These are phyloP conservation scores for Amylocystis lapponica DNA, from an alignment of 768 basidiomycete species.

Conservation along the genomic window DNA sequence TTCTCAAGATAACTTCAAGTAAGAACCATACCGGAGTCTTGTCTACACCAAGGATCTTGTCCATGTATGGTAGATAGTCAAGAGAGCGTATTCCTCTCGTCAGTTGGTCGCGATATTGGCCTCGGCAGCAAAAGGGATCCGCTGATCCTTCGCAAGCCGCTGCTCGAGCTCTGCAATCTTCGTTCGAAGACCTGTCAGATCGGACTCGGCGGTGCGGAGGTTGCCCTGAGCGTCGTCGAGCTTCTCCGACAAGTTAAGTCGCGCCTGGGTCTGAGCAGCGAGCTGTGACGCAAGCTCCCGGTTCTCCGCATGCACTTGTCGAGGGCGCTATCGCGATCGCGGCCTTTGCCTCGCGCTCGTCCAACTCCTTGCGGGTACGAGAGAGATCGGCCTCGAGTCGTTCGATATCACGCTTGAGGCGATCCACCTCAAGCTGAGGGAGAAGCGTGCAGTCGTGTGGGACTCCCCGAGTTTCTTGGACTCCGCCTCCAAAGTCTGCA, in stretches of 20 bases:
- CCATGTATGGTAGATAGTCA: conserved; percentile 93
- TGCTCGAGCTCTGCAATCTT: conserved; percentile 73
- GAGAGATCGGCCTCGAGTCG: conserved; percentile 74
- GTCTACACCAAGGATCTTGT: conserved; percentile 87
- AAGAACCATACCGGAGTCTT: conserved; percentile 78
- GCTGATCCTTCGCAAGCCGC: conserved; percentile 76
- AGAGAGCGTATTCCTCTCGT: conserved; percentile 86
- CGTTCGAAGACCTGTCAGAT: conserved; percentile 52
- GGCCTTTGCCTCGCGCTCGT: conserved; percentile 55
- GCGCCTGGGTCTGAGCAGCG: conserved; percentile 80
- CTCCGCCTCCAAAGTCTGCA: conserved; percentile 71
- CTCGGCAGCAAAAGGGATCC: conserved; percentile 64
- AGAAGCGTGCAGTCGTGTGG: conserved; percentile 77
- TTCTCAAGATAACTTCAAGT: not conserved
- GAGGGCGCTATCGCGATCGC: conserved; percentile 67
- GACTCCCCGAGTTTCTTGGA: conserved; percentile 78
- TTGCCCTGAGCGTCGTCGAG: conserved; percentile 63
- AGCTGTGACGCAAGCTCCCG: conserved; percentile 76
- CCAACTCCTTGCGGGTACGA: conserved; percentile 63
- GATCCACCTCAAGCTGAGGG: conserved; percentile 87
- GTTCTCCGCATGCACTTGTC: conserved; percentile 77
- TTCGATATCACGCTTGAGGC: conserved; percentile 78
- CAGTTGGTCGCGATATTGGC: conserved; percentile 85
- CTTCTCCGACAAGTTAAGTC: conserved; percentile 85
- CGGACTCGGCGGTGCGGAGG: conserved; percentile 63